A percentile compares a stretch with the other conserved stretches of the same genome.
Evolutionary conservation across 495 filamentous ascomycete genomes (phyloP).

Genomic region (Neurospora sp.): DNA sequence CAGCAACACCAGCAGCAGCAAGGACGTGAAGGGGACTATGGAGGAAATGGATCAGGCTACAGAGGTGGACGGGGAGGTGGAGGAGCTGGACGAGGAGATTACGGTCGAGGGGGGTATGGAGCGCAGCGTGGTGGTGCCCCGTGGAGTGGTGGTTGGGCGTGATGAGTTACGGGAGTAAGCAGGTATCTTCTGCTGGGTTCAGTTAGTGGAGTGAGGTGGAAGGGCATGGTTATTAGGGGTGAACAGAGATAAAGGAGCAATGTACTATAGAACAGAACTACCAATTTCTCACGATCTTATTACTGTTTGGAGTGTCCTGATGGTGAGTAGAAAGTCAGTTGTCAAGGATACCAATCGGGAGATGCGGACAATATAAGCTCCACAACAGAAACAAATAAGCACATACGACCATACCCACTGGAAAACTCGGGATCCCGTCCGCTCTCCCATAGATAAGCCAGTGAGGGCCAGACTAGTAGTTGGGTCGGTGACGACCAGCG

Average conservation of each 20-base stretch:
- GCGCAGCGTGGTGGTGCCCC: not conserved
- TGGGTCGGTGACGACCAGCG: constrained; percentile 24
- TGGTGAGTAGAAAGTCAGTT: not conserved
- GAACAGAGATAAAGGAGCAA: too few species aligned
- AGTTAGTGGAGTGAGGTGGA: not conserved
- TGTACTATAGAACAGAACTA: too few species aligned
- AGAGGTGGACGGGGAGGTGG: not conserved
- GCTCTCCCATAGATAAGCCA: constrained; percentile 15
- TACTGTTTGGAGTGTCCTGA: not conserved
- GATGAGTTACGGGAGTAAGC: not conserved
- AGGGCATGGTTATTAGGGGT: not conserved
- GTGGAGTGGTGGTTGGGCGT: not conserved
- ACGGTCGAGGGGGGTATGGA: not conserved
- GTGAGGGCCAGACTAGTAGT: constrained; percentile 20
- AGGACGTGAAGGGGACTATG: not conserved
- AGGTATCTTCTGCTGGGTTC: not conserved
- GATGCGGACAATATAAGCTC: not conserved
- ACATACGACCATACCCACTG: not conserved
- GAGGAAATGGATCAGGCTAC: not conserved
- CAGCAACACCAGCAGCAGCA: not conserved
- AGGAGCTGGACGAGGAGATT: not conserved
- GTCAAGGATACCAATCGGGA: not conserved
- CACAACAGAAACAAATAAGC: not conserved
- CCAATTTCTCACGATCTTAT: too few species aligned
- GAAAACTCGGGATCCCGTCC: constrained; percentile 36